These are phyloP conservation scores for Fusarium sp. DNA, from an alignment of 2,329 filamentous ascomycete species.

Conservation along the genomic window DNA sequence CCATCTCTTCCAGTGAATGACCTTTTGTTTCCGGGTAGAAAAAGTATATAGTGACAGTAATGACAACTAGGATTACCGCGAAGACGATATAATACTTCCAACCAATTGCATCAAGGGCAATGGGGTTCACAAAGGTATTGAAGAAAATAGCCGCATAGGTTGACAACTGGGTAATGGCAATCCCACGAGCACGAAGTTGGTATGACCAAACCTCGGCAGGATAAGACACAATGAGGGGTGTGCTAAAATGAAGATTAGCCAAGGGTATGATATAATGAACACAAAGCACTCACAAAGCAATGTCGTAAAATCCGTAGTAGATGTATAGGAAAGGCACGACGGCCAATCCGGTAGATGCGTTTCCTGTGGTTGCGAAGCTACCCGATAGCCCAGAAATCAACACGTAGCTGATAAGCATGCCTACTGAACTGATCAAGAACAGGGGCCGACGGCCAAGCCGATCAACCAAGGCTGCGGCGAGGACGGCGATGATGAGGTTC, in stretches of 20 bases:
- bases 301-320: constrained; percentile 34
- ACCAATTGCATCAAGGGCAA: constrained; percentile 24
- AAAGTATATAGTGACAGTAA: constrained; percentile 26
- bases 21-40: constrained; percentile 38
- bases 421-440: constrained; percentile 21
- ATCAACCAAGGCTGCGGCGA: constrained; percentile 50
- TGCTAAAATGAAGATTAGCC: not conserved
- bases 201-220: constrained; percentile 48
- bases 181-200: constrained; percentile 27
- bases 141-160: constrained; percentile 21
- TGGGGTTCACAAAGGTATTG: constrained; percentile 31
- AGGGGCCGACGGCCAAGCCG: constrained; percentile 21
- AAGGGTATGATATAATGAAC: not conserved
- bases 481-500: constrained; percentile 53
- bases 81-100: constrained; percentile 43
- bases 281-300: constrained; percentile 20
- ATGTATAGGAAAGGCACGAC: constrained; percentile 8
- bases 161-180: constrained; percentile 20
- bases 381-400: constrained; percentile 53
- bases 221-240: constrained; percentile 29
- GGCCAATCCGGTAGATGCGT: constrained; percentile 4
- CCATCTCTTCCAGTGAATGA: constrained; percentile 35
- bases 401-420: constrained; percentile 25
- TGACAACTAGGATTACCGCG: constrained; percentile 15
- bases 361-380: constrained; percentile 15